Base-by-base conservation (phyloP, 2,329 filamentous ascomycete genomes). In the Colletotrichum lini region DNA sequence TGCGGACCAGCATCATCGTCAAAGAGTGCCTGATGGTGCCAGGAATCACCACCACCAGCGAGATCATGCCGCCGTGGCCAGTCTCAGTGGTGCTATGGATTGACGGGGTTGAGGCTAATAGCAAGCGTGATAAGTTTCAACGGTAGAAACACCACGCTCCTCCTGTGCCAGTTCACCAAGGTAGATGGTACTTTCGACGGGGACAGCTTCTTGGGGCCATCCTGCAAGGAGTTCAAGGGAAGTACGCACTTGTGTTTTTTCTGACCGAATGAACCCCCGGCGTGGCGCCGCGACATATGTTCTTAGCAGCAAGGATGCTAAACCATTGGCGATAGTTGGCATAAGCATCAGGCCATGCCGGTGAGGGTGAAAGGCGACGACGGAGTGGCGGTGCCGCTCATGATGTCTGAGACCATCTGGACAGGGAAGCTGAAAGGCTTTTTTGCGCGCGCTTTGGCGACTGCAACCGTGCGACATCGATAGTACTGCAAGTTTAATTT, bases 391-490 rank as follows among this genome's bases (percentile, higher is more conserved):
- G 50, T 45, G 35, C 30, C 35, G 42, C 44, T 53, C 44, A 35
- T 21, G 23, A 21, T 23, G 35, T 45, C 42, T 53, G 40, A 56
- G 62, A 42, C 56, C 44, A 2, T n/a, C 38, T 58, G 45, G 45
- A n/a, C 44, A 67, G 42, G 52, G 35, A 61, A 30, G 38, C 50
- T 21, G 40, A 35, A 42, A 47, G 44, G 38, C 26, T 59, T 12
- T 26, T 45, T 21, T 63, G 69, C 21, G 66, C 38, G 60, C 65
- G 57, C 23, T 67, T 62, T 62, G 50, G 44, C 35, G 64, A 67
- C 44, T 52, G 64, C 68, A 62, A 67, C 68, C 64, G 44, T 72
- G 69, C 65, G n/a, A 69, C 40, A 40, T 58, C 59, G 59, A 60
- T 72, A 70, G 59, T 40, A 65, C 35, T 10, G 35, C 35, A 38